Evolutionary conservation across 805 yeast species (phyloP).

Genomic region (Pichia gijzeniarum): DNA sequence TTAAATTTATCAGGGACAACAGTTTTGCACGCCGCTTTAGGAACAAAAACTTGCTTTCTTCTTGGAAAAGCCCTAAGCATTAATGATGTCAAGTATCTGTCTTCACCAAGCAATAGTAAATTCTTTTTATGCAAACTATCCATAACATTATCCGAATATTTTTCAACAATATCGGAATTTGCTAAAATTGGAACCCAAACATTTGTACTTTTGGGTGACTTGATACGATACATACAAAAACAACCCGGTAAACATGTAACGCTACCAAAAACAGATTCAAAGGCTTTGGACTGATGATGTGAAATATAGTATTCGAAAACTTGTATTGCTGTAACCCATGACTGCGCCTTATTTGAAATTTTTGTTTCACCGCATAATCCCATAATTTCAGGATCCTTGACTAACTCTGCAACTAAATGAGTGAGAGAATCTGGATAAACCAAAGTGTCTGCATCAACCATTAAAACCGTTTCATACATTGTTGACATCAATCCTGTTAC

Average conservation of each 20-base stretch:
- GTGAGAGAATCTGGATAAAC: conserved; percentile 82
- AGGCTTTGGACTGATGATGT: conserved; percentile 91
- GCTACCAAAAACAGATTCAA: conserved; percentile 91
- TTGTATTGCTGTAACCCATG: conserved; percentile 92
- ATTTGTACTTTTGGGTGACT: conserved; percentile 73
- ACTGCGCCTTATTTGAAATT: conserved; percentile 70
- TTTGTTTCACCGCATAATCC: conserved; percentile 95
- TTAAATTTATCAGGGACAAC: conserved; percentile 77
- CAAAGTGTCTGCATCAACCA: conserved; percentile 94
- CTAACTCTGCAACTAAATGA: conserved; percentile 88
- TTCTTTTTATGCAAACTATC: conserved; percentile 84
- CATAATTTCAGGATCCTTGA: conserved; percentile 79
- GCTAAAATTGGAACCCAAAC: conserved; percentile 94
- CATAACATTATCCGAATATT: conserved; percentile 80
- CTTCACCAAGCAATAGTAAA: conserved; percentile 81
- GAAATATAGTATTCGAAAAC: conserved; percentile 91
- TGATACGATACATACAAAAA: conserved; percentile 86
- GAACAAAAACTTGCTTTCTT: conserved; percentile 78
- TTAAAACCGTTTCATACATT: conserved; percentile 71
- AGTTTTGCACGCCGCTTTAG: conserved; percentile 90
- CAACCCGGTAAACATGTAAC: conserved; percentile 96
- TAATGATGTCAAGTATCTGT: conserved; percentile 74
- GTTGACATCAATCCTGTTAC: conserved; percentile 82
- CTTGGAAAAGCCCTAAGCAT: conserved; percentile 88
- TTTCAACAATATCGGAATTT: conserved; percentile 88